Evolutionary conservation across 345 rosid genomes (phyloP).

Genomic region (Clarkia xantiana): DNA sequence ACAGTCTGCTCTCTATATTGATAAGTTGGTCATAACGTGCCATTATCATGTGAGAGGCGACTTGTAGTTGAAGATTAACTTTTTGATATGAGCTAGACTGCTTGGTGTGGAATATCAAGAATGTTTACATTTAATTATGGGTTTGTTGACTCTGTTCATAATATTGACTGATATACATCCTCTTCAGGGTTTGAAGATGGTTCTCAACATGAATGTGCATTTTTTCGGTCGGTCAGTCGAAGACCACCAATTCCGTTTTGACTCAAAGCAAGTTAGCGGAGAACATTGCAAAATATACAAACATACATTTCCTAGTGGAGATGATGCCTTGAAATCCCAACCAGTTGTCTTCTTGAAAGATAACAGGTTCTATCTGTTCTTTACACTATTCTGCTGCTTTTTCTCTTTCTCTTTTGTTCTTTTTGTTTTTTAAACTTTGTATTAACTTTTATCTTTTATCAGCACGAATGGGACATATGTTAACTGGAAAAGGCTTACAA

Average conservation of each 20-base stretch:
- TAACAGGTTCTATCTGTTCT: conserved; percentile 47
- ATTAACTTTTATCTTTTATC: conserved; percentile 5
- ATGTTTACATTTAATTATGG: too few species aligned
- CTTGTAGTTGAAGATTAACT: too few species aligned
- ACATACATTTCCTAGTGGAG: conserved; percentile 18
- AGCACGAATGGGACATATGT: conserved; percentile 84
- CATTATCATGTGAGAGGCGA: too few species aligned
- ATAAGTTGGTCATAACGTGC: too few species aligned
- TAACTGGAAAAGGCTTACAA: conserved; percentile 68
- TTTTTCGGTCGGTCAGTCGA: conserved; percentile 56
- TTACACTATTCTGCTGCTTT: neutral
- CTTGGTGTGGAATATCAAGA: too few species aligned
- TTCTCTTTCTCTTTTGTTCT: neutral
- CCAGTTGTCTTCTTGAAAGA: conserved; percentile 57
- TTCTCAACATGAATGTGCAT: conserved; percentile 59
- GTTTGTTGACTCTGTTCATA: conserved; percentile 5
- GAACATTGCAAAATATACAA: conserved; percentile 70
- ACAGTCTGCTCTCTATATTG: too few species aligned
- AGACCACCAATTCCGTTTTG: conserved; percentile 48
- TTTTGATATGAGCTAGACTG: too few species aligned
- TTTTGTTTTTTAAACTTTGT: neutral
- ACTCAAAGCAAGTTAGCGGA: conserved; percentile 56
- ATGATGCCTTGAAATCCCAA: conserved; percentile 12
- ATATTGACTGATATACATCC: neutral
- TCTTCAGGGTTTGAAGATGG: conserved; percentile 59